Base-by-base conservation (phyloP, 148 eudicot species). In the Amaranthus cruentus region DNA sequence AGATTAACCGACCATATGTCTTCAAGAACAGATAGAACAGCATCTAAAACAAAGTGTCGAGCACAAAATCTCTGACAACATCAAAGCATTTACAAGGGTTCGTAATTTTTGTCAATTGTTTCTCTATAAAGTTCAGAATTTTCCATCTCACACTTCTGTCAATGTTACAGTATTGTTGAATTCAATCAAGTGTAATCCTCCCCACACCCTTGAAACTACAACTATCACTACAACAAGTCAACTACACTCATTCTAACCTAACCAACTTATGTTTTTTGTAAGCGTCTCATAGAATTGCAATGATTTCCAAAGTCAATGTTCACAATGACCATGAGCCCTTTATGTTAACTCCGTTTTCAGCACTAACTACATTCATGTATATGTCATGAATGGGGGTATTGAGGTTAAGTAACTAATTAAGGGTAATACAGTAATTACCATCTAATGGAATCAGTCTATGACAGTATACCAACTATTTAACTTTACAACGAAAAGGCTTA, bases 21-120 rank as follows among this genome's bases (percentile, higher is more conserved):
- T 3, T n/a, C 49, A 43, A 5, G 0, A n/a, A 6, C 50, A 72
- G 44, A 13, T 21, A 57, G 12, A 15, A 9, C 18, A 14, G 6
- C 61, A 0, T 18, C 63, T 59, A 63, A 47, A 51, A 43, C 53
- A 4, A 44, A 6, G n/a, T 3, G 38, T 28, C 38, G 59, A 57
- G 13, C 13, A 56, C 44, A 71, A 4, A 55, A 55, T 77, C 57
- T 28, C 42, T 48, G 55, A 70, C 65, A 55, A 55, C 62, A 65
- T n/a, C 46, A 42, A n/a, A 74, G 11, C 56, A 60, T 49, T 49
- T n/a, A 4, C 51, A 62, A 42, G 61, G 15, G 15, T 72, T 28
- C 56, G 28, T 3, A 44, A 47, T 55, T 47, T 3, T 47, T 14
- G 12, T 72, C 66, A 60, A 42, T 47, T 42, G 12, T 28, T 44